Conservation (phyloP, 2,329 filamentous ascomycete species). For the Diplocarpon mali region DNA sequence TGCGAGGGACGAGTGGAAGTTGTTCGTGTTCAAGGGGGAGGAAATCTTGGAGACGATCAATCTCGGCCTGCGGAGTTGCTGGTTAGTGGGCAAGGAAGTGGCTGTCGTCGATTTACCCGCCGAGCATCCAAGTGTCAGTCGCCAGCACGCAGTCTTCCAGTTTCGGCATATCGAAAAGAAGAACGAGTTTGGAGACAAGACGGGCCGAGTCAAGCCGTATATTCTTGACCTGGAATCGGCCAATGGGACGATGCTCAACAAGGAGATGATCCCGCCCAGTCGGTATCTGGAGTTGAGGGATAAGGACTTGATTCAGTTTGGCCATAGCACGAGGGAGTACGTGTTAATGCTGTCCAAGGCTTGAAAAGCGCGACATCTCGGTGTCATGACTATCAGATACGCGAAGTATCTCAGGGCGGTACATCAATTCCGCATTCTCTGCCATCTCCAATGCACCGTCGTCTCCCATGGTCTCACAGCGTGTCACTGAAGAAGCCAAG, state of each 20-base stretch:
- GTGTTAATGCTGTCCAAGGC: slow-evolving; percentile 67
- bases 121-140: slow-evolving; percentile 86
- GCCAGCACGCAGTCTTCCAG: slow-evolving; percentile 91
- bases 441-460: too few relatives aligned
- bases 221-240: slow-evolving; percentile 88
- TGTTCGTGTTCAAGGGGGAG: slow-evolving; percentile 83
- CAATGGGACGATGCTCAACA: slow-evolving; percentile 80
- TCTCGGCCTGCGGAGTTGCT: slow-evolving; percentile 68
- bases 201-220: slow-evolving; percentile 74
- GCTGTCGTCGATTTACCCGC: slow-evolving; percentile 72
- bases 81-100: slow-evolving; percentile 75
- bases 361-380: background rate
- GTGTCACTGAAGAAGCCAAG: too few relatives aligned
- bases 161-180: slow-evolving; percentile 76
- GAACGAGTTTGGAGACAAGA: slow-evolving; percentile 78
- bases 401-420: too few relatives aligned
- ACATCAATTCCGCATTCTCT: too few relatives aligned
- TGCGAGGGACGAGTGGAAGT: slow-evolving; percentile 66
- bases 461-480: too few relatives aligned
- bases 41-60: slow-evolving; percentile 76
- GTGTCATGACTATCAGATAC: background rate
- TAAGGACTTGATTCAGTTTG: slow-evolving; percentile 84
- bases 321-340: slow-evolving; percentile 81
- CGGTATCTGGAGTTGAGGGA: slow-evolving; percentile 79
- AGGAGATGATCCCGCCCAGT: slow-evolving; percentile 58